These are phyloP conservation scores for Niveomyces coronatus DNA, from an alignment of 2,329 filamentous ascomycete species.

Conservation along the genomic window DNA sequence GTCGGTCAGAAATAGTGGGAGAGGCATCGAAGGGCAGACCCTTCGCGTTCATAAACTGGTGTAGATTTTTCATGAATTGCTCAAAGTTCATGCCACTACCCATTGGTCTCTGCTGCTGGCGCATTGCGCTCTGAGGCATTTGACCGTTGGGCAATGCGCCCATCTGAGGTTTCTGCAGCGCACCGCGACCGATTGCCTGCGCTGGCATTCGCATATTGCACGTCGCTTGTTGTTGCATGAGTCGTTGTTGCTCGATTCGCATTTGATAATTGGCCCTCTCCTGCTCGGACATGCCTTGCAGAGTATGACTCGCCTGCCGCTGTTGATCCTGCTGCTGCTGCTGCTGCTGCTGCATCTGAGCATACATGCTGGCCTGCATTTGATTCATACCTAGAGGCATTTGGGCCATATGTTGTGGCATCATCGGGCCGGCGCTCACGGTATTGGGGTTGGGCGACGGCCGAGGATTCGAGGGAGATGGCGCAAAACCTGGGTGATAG, in stretches of 20 bases:
- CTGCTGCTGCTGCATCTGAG: constrained; percentile 31
- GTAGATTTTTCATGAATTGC: constrained; percentile 65
- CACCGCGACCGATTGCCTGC: constrained; percentile 35
- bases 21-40: constrained; percentile 64
- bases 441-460: constrained; percentile 44
- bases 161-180: constrained; percentile 44
- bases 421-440: constrained; percentile 43
- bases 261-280: constrained; percentile 72
- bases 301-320: constrained; percentile 16
- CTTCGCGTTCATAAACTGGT: constrained; percentile 65
- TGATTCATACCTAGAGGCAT: constrained; percentile 26
- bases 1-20: constrained; percentile 63
- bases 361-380: constrained; percentile 24
- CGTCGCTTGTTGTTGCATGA: no score
- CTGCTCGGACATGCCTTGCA: constrained; percentile 43
- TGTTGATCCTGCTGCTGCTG: constrained; percentile 46
- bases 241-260: constrained; percentile 69
- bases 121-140: constrained; percentile 37
- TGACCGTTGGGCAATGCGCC: constrained; percentile 16
- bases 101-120: constrained; percentile 37
- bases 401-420: constrained; percentile 41
- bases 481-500: constrained; percentile 49
- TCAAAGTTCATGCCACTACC: constrained; percentile 48
- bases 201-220: constrained; percentile 38
- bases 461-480: constrained; percentile 44